A percentile compares a stretch with the other conserved stretches of the same genome.
These are phyloP conservation scores for Ramaria rubella DNA, from an alignment of 768 basidiomycete species.

Conservation along the genomic window DNA sequence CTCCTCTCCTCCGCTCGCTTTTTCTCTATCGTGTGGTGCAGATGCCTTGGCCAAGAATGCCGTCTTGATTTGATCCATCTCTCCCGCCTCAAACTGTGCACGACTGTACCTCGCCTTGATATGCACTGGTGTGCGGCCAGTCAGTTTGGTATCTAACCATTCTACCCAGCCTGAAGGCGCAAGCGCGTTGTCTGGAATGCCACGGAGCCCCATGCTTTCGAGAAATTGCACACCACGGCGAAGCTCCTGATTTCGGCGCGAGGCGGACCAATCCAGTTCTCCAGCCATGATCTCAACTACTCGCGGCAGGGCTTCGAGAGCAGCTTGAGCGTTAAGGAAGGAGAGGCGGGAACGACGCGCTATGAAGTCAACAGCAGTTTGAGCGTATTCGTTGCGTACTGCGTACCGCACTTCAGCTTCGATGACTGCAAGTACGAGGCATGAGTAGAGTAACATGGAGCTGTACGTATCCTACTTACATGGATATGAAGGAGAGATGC, in stretches of 20 bases:
- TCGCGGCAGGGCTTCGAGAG: conserved; percentile 75
- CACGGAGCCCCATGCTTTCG: conserved; percentile 72
- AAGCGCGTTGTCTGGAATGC: background rate
- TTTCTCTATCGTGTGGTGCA: conserved; percentile 27
- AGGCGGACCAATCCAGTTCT: conserved; percentile 71
- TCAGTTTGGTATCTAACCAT: background rate
- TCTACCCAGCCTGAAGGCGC: conserved; percentile 8
- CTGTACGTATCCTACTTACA: conserved; percentile 38
- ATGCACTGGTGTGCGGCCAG: background rate
- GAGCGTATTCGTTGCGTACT: conserved; percentile 82
- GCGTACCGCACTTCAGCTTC: conserved; percentile 93
- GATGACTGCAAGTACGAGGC: conserved; percentile 45
- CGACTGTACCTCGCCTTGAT: conserved; percentile 36
- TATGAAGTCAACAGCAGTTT: conserved; percentile 88
- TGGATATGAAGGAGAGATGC: conserved; percentile 66
- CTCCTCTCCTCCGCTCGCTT: conserved; percentile 15
- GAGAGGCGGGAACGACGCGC: conserved; percentile 88
- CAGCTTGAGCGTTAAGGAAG: conserved; percentile 86
- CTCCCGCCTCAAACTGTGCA: conserved; percentile 49
- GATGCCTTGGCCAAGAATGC: conserved; percentile 30
- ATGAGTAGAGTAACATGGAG: background rate
- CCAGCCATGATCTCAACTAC: conserved; percentile 89
- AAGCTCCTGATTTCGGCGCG: conserved; percentile 55
- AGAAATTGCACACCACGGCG: conserved; percentile 58
- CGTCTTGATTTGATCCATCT: conserved; percentile 36